Percentiles rank a stretch among this genome's conserved stretches.
phyloP scores from a whole-genome alignment of 495 filamentous ascomycete genomes.

The Hypoxylon perforatum region DNA sequence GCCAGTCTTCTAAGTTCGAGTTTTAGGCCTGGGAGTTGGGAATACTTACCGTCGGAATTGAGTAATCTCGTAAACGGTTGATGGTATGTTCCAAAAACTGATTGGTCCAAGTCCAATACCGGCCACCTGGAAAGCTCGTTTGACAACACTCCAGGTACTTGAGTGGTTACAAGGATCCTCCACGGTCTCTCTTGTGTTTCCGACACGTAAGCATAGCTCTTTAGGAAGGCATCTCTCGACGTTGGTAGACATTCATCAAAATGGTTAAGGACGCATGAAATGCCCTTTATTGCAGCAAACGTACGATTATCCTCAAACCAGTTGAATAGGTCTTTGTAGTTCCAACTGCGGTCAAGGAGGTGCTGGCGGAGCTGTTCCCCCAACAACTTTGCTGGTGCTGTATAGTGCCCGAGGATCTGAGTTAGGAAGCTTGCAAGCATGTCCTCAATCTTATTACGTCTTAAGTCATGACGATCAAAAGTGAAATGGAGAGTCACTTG shows the following conservation, averaged over 20 bases:
- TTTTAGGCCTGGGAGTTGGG: too few relatives aligned
- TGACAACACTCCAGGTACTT: constrained; percentile 4
- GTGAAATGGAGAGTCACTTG: constrained; percentile 33
- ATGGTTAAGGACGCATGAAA: constrained; percentile 32
- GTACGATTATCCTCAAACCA: constrained; percentile 24
- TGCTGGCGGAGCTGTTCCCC: too few relatives aligned
- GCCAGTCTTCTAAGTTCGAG: too few relatives aligned
- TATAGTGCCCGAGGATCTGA: constrained; percentile 32
- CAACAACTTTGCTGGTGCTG: too few relatives aligned
- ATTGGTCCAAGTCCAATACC: background rate
- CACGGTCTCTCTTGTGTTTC: constrained; percentile 6
- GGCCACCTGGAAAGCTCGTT: constrained; percentile 13
- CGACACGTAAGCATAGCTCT: constrained; percentile 8
- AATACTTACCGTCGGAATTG: too few relatives aligned
- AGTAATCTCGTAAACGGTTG: too few relatives aligned
- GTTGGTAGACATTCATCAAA: constrained; percentile 28
- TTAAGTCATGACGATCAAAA: constrained; percentile 30
- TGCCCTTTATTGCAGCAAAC: constrained; percentile 4
- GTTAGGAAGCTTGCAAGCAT: constrained; percentile 37
- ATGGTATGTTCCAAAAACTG: background rate
- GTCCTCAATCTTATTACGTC: constrained; percentile 19
- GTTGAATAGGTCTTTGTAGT: constrained; percentile 25
- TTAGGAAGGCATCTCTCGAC: constrained; percentile 18
- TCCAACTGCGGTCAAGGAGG: constrained; percentile 33
- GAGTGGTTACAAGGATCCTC: constrained; percentile 22